These are phyloP conservation scores for Chalciporus pseudorubinellus DNA, from an alignment of 768 basidiomycete genomes.

Conservation along the genomic window DNA sequence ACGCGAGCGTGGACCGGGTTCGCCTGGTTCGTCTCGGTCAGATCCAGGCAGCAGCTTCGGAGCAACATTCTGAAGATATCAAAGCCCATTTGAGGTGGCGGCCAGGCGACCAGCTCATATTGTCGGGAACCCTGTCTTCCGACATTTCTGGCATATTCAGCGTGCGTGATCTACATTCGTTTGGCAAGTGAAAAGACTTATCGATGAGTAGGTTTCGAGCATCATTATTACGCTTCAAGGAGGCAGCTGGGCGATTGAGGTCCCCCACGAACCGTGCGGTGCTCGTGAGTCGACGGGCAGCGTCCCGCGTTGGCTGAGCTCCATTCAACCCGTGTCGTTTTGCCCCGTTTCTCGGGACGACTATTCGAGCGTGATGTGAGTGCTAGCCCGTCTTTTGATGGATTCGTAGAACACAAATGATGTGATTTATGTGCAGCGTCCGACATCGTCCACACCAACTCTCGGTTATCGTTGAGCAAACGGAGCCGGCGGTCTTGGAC, in stretches of 20 bases:
- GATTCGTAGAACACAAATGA: background rate
- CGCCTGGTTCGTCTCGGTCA: slow-evolving; percentile 42
- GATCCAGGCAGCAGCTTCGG: slow-evolving; percentile 39
- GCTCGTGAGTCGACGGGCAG: slow-evolving; percentile 32
- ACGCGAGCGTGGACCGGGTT: slow-evolving; percentile 12
- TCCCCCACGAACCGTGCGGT: slow-evolving; percentile 49
- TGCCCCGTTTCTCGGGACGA: slow-evolving; percentile 49
- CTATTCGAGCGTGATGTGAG: slow-evolving; percentile 48
- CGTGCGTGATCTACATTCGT: slow-evolving; percentile 38
- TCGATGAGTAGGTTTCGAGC: slow-evolving; percentile 36
- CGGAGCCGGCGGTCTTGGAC: slow-evolving; percentile 71
- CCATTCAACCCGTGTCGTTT: slow-evolving; percentile 51
- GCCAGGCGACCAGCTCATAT: slow-evolving; percentile 49
- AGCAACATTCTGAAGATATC: slow-evolving; percentile 19
- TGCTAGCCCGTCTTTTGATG: background rate
- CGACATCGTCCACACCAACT: slow-evolving; percentile 62
- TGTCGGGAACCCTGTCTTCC: slow-evolving; percentile 59
- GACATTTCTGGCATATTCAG: slow-evolving; percentile 48
- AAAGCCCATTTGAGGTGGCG: slow-evolving; percentile 57
- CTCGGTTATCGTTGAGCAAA: slow-evolving; percentile 52
- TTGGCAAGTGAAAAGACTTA: background rate
- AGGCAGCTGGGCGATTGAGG: slow-evolving; percentile 64
- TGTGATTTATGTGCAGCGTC: slow-evolving; percentile 41
- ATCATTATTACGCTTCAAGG: slow-evolving; percentile 54
- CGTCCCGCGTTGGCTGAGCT: slow-evolving; percentile 56